Evolutionary conservation across 495 filamentous ascomycete species (phyloP), one percentile per base, ranked within the genome.

Genomic region (Tuber indicum): DNA sequence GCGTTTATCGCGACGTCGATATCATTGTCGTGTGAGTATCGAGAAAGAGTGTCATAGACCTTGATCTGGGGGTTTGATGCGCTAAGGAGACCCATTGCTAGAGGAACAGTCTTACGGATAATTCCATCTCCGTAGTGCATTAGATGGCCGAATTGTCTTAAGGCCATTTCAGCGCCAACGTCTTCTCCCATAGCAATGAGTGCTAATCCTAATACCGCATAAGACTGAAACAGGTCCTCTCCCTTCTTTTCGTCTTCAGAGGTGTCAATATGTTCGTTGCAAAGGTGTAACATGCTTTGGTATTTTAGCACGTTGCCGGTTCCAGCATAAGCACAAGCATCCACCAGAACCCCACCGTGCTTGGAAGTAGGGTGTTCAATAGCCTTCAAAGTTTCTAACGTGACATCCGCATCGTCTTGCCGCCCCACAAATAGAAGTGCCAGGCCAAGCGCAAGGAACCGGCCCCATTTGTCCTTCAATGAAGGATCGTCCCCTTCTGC

Each of bases 51-150:
- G 84, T 99, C 96, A 86, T 99, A 99, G 47, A 99, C 92, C 87
- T 98, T 99, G 95, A 99, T 99, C 84, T 98, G 96, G 12, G 96
- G 96, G 86, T 98, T 99, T 86, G 93, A 96, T 42, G 96, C 94
- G 86, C 92, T 96, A 82, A 99, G 90, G 73, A 99, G 88, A 81
- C 93, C 96, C 94, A 99, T 96, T 32, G 96, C 96, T n/a, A 99
- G 87, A 36, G 96, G 96, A 36, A 99, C 96, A 43, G 94, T 94
- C 81, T 93, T 94, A 43, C 96, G 92, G 81, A 99, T 99, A 84
- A 98, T 97, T 83, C 93, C 88, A 80, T 97, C 96, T 72, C 96
- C 95, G 82, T 99, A 99, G 86, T 99, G 96, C 96, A 99, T 99
- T 49, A 99, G 88, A 84, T 99, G 96, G 72, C 94, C 96, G 82